These are phyloP conservation scores for Naganishia antarctica DNA, from an alignment of 768 basidiomycete species.

Conservation along the genomic window DNA sequence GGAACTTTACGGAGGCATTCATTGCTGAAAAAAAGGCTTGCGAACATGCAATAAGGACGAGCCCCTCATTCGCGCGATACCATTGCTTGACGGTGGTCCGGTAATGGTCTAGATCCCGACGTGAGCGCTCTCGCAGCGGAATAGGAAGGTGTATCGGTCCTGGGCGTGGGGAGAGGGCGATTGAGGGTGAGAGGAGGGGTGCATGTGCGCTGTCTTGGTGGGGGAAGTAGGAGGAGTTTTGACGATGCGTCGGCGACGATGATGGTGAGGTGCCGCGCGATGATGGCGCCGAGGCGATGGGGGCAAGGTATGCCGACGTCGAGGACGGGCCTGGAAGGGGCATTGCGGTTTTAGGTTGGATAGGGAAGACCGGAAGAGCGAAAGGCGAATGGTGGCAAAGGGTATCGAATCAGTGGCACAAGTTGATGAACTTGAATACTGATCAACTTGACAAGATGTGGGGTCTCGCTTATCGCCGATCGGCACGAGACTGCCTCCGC, in stretches of 20 bases:
- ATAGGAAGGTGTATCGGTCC: background rate
- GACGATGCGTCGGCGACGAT: background rate
- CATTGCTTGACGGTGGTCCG: background rate
- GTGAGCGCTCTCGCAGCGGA: background rate
- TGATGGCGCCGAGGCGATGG: no score
- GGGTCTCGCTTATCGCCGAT: no score
- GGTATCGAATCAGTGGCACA: no score
- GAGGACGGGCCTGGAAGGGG: background rate
- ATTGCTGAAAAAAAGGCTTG: constrained; percentile 22
- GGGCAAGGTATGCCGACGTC: background rate
- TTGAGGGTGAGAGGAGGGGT: background rate
- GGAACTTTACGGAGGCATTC: constrained; percentile 21
- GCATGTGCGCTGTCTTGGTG: background rate
- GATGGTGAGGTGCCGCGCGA: background rate
- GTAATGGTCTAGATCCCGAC: background rate
- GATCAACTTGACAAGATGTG: no score
- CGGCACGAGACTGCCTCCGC: no score
- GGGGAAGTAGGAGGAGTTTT: background rate
- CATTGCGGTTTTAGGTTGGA: background rate
- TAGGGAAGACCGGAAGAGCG: no score
- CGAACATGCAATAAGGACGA: constrained; percentile 18
- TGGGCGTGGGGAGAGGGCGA: background rate
- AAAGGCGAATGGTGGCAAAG: no score
- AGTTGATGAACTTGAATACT: no score
- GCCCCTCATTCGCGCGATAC: constrained; percentile 15